A percentile compares a stretch with the other conserved stretches of the same genome.
Conservation (phyloP, 177 flowering plant species). For the Vitis hybrid region DNA sequence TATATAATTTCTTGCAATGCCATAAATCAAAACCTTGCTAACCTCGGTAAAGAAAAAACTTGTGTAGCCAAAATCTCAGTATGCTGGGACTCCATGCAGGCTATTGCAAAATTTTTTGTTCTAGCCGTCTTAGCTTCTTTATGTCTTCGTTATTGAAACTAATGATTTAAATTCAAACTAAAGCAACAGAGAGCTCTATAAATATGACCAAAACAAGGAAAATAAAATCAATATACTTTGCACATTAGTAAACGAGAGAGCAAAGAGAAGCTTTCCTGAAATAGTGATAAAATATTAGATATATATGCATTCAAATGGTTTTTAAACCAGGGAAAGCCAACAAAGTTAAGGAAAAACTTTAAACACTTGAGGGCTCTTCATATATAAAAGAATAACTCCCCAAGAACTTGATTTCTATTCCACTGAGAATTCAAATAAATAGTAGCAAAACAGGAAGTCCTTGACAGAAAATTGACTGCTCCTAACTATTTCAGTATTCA, state of each 20-base stretch:
- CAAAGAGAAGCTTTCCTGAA: not conserved
- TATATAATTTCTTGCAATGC: not conserved
- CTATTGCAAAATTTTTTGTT: not conserved
- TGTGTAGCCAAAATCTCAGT: not conserved
- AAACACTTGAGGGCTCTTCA: not conserved
- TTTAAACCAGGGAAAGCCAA: not conserved
- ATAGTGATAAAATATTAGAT: not conserved
- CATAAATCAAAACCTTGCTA: not conserved
- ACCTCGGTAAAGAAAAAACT: not conserved
- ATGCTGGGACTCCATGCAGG: not conserved
- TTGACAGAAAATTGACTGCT: not conserved
- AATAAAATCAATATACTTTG: not conserved
- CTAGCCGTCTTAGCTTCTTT: not conserved
- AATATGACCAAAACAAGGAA: not conserved
- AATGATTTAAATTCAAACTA: not conserved
- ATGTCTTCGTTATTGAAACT: not conserved
- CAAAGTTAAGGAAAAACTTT: not conserved
- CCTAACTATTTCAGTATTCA: constrained; percentile 11
- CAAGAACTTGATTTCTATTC: constrained; percentile 7
- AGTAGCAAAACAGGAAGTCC: not conserved
- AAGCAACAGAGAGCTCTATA: not conserved
- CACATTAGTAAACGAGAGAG: not conserved
- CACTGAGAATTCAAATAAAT: not conserved
- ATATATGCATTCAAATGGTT: not conserved
- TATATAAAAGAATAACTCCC: not conserved